A percentile compares a stretch with the other conserved stretches of the same genome.
Conservation (phyloP, 2,329 filamentous ascomycete species). For the Aspergillus tubingensis region DNA sequence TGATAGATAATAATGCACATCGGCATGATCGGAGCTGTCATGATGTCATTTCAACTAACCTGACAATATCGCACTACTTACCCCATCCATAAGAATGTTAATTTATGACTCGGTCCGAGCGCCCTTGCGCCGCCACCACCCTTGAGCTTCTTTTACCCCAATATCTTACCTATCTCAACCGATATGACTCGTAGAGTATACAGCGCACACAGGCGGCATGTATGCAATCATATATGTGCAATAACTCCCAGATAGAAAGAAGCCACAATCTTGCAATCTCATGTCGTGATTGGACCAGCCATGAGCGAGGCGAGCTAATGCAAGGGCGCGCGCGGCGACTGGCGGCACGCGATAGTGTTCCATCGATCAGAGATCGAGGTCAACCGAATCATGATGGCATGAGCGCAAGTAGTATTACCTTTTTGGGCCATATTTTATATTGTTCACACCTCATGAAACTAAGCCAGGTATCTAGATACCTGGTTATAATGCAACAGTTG, state of each 20-base stretch:
- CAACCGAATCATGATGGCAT: neutral
- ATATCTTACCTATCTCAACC: slow-evolving; percentile 2
- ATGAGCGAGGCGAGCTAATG: slow-evolving; percentile 10
- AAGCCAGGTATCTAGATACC: neutral
- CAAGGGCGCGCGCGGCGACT: slow-evolving; percentile 1
- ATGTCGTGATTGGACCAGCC: neutral
- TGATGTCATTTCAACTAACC: neutral
- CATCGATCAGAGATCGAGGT: neutral
- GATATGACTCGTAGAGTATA: neutral
- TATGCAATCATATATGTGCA: neutral
- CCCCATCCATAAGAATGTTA: neutral
- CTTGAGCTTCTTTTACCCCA: neutral
- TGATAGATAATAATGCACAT: neutral
- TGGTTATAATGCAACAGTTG: neutral
- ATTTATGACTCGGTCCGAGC: neutral
- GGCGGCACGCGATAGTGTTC: neutral
- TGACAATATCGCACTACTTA: neutral
- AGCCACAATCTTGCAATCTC: slow-evolving; percentile 1
- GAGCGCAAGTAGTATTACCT: too few relatives aligned
- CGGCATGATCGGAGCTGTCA: neutral
- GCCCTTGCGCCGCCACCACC: neutral
- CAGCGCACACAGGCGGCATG: neutral
- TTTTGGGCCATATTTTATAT: too few relatives aligned
- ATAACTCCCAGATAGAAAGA: neutral
- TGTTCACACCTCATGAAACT: too few relatives aligned